Evolutionary conservation across 495 filamentous ascomycete genomes (phyloP), one percentile per base, ranked within the genome.

Genomic region (Penicillium steckii): DNA sequence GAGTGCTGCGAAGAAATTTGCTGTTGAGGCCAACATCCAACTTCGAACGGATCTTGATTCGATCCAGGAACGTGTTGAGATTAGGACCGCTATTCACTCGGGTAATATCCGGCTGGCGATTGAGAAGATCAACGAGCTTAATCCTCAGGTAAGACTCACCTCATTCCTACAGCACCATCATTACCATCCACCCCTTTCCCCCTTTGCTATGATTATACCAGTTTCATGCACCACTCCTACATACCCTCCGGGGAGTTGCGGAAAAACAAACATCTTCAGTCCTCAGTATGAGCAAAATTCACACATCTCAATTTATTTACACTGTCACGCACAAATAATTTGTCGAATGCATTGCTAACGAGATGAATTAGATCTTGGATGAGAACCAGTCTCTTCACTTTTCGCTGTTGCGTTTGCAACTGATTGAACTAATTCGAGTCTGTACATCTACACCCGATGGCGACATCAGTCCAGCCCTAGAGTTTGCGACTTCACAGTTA

Each of bases 151-250:
- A 84, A 72, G 90, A 57, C 41, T 30, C 29, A 44, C 30, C 46
- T 44, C 43, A 42, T 26, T 53, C 46, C 26, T 23, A 55, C 19
- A 45, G 23, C 29, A 59, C 15, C 38, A 44, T 44, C 42, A 29
- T 51, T 44, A 35, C 46, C 24, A 46, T 37, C n/a, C 26, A 27
- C 10, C 26, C 26, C 15, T 15, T 52, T 10, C 46, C 35, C 52
- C 33, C 58, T 52, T 80, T 82, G 83, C 84, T 76, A 92, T 91
- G 93, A 97, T 97, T 95, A 95, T 75, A 90, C 67, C 75, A 79
- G 83, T 91, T 91, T 95, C 94, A 97, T 97, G 92, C 95, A 99
- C 93, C 93, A 97, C 93, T 91, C 93, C 88, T 90, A 97, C 63
- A 47, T 64, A 77, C 78, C 84, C 84, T 83, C 76, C 71, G 82